phyloP scores from a whole-genome alignment of 768 basidiomycete genomes.

The Tricholoma flavovirens region DNA sequence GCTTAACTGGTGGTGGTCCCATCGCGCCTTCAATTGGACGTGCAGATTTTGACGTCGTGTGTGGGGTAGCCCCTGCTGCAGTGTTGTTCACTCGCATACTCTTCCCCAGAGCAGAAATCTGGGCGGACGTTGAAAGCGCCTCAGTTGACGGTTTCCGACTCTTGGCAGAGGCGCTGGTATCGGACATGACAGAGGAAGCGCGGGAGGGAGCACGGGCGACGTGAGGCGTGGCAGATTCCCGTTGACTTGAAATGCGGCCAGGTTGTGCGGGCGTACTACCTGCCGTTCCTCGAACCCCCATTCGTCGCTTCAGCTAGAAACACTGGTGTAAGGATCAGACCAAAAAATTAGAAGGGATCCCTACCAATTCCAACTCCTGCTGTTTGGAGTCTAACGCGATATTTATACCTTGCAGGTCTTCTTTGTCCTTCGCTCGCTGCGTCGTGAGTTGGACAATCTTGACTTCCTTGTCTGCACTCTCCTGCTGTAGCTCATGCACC shows the following conservation, averaged over 20 bases:
- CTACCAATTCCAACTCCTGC: conserved; percentile 88
- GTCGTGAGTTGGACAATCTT: conserved; percentile 70
- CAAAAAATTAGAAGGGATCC: conserved; percentile 1
- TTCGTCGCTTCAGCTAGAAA: conserved; percentile 56
- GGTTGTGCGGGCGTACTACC: conserved; percentile 51
- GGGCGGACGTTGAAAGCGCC: conserved; percentile 23
- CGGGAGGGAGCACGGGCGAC: conserved; percentile 49
- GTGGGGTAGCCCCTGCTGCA: conserved; percentile 18
- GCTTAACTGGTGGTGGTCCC: conserved; percentile 44
- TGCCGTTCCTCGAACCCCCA: conserved; percentile 50
- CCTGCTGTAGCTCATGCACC: conserved; percentile 67
- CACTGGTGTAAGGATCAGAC: conserved; percentile 1
- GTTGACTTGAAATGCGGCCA: conserved; percentile 36
- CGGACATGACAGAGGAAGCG: conserved; percentile 53
- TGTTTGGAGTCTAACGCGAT: conserved; percentile 93
- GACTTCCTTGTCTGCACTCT: conserved; percentile 82
- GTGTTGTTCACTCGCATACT: conserved; percentile 42
- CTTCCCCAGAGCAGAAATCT: conserved; percentile 40
- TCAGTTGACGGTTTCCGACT: conserved; percentile 35
- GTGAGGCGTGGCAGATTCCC: conserved; percentile 52
- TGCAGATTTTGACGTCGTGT: conserved; percentile 6
- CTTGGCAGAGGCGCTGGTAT: conserved; percentile 36
- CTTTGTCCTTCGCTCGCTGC: conserved; percentile 59
- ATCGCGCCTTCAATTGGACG: conserved; percentile 35
- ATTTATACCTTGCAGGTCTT: conserved; percentile 79